A percentile compares a stretch with the other conserved stretches of the same genome.
Evolutionary conservation across 441 rosid species (phyloP).

Genomic region (Croton laevigatus): DNA sequence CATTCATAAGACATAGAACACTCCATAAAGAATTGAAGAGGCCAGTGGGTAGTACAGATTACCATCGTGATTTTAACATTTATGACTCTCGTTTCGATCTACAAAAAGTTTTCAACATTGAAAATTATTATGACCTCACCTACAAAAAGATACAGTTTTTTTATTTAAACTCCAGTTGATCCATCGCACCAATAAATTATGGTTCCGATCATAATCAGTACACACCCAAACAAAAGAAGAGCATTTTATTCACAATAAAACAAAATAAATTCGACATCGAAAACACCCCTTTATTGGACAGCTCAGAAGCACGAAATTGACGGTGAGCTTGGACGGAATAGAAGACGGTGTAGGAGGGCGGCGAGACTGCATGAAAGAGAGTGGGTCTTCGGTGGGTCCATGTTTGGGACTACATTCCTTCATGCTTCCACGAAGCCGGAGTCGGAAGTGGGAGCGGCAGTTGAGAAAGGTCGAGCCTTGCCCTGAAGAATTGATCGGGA

Average conservation of each 20-base stretch:
- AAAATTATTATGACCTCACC: background rate
- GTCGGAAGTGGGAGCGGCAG: conserved; percentile 30
- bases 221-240: background rate
- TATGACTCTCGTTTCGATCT: background rate
- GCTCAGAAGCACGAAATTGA: conserved; percentile 53
- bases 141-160: background rate
- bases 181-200: background rate
- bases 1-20: background rate
- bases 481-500: conserved; percentile 19
- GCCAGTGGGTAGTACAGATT: background rate
- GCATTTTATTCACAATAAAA: background rate
- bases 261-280: background rate
- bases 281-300: conserved; percentile 42
- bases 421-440: conserved; percentile 41
- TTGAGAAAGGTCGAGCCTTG: conserved; percentile 31
- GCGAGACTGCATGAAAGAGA: conserved; percentile 40
- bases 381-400: conserved; percentile 50
- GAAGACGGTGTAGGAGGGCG: conserved; percentile 40
- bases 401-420: conserved; percentile 42
- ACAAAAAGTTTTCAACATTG: background rate
- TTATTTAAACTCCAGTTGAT: background rate
- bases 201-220: background rate
- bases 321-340: conserved; percentile 49
- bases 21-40: background rate
- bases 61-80: background rate